A percentile compares a stretch with the other conserved stretches of the same genome.
Conservation (phyloP, 306 rosid species). For the Rubus idaeus region DNA sequence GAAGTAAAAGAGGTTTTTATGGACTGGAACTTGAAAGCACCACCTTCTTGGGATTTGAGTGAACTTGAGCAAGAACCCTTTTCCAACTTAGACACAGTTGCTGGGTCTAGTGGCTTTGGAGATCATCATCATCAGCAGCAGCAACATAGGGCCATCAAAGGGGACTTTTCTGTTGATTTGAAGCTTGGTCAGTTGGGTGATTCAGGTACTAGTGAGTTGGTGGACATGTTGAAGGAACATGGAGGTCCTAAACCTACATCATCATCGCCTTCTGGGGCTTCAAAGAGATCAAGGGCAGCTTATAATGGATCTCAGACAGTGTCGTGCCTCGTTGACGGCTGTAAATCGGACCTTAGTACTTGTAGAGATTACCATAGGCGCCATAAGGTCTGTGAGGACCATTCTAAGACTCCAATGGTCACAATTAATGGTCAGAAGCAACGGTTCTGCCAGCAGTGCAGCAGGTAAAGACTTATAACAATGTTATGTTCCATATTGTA, state of each 20-base stretch:
- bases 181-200: constrained; percentile 77
- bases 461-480: constrained; percentile 55
- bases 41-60: constrained; percentile 74
- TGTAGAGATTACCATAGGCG: constrained; percentile 92
- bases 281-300: constrained; percentile 74
- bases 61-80: constrained; percentile 57
- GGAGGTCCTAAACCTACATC: constrained; percentile 49
- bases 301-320: constrained; percentile 55
- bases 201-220: constrained; percentile 38
- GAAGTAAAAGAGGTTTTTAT: constrained; percentile 41
- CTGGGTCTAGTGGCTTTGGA: constrained; percentile 56
- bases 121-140: constrained; percentile 16
- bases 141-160: constrained; percentile 27
- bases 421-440: constrained; percentile 77
- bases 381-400: constrained; percentile 95
- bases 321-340: constrained; percentile 87
- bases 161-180: constrained; percentile 86
- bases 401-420: constrained; percentile 86
- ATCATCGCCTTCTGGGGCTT: constrained; percentile 55
- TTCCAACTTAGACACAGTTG: constrained; percentile 51
- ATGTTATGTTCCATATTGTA: background rate
- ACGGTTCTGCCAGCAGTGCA: constrained; percentile 98
- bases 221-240: constrained; percentile 42
- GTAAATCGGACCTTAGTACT: constrained; percentile 75
- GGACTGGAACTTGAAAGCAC: constrained; percentile 90